phyloP scores from a whole-genome alignment of 1,139 yeast species.

The Pneumocystis murina region DNA sequence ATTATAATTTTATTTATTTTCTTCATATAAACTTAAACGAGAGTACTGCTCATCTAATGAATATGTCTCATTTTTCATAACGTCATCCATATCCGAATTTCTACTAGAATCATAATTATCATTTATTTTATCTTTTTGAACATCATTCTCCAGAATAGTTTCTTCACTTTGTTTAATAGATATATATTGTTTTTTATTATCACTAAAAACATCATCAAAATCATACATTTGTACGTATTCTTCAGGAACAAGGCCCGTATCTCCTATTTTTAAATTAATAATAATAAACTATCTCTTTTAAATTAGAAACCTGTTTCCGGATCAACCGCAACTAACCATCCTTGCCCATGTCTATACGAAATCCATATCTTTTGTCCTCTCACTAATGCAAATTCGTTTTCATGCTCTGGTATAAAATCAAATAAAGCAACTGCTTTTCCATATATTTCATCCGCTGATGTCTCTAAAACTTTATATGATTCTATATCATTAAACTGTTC shows the following conservation, averaged over 20 bases:
- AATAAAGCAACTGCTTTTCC: slow-evolving; percentile 71
- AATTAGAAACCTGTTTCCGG: slow-evolving; percentile 31
- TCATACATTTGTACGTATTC: slow-evolving; percentile 57
- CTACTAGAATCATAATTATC: not conserved
- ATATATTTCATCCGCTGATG: slow-evolving; percentile 29
- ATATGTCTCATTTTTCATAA: not conserved
- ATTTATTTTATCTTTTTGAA: not conserved
- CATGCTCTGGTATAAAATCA: slow-evolving; percentile 84
- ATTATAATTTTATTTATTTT: not conserved
- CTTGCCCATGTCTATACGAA: slow-evolving; percentile 87
- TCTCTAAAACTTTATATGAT: not conserved
- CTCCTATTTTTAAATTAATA: slow-evolving; percentile 29
- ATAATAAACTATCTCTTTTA: not conserved
- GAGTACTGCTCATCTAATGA: not conserved
- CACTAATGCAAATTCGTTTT: slow-evolving; percentile 62
- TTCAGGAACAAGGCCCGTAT: slow-evolving; percentile 89
- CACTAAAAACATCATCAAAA: not conserved
- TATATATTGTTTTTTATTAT: not conserved
- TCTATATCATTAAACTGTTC: not conserved
- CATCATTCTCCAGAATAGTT: not conserved
- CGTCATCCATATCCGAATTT: not conserved
- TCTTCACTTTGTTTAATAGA: not conserved
- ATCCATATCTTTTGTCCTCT: slow-evolving; percentile 83
- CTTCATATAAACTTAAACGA: not conserved
- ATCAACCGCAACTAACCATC: slow-evolving; percentile 93